Conservation (phyloP, 129 eudicot species). For the Lonicera japonica region DNA sequence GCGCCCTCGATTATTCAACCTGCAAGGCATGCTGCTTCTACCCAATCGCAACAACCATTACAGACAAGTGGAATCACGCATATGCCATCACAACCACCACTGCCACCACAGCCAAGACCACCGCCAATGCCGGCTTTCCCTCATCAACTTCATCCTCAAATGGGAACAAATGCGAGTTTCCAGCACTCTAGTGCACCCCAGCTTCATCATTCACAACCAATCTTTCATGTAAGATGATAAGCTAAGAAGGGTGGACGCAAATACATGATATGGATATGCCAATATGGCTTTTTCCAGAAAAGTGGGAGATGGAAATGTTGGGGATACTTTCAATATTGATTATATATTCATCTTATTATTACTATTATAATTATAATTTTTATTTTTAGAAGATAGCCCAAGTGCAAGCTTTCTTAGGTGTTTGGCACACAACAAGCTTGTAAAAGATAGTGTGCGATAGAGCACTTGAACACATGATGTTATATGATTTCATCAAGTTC, state of each 20-base stretch:
- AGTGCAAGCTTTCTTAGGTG: too few species aligned
- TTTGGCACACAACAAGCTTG: too few species aligned
- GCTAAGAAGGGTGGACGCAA: neutral
- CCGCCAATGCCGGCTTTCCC: constrained; percentile 50
- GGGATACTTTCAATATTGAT: too few species aligned
- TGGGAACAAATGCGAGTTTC: constrained; percentile 56
- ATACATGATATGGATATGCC: too few species aligned
- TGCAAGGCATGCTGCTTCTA: constrained; percentile 36
- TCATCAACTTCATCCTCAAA: constrained; percentile 61
- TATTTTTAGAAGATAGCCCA: too few species aligned
- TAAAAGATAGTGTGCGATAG: too few species aligned
- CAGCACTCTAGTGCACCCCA: constrained; percentile 69
- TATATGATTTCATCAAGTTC: too few species aligned
- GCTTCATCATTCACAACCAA: constrained; percentile 73
- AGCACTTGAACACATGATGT: too few species aligned
- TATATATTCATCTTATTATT: too few species aligned
- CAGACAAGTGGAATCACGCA: constrained; percentile 45
- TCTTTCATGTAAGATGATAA: constrained; percentile 53
- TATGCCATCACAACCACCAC: constrained; percentile 63
- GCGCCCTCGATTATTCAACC: constrained; percentile 49
- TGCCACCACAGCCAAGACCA: constrained; percentile 68
- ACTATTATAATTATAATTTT: too few species aligned
- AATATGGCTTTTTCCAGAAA: too few species aligned
- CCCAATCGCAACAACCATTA: constrained; percentile 62
- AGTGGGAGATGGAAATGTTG: too few species aligned